A percentile compares a stretch with the other conserved stretches of the same genome.
Conservation (phyloP, 345 rosid species). For the Murraya koenigii region DNA sequence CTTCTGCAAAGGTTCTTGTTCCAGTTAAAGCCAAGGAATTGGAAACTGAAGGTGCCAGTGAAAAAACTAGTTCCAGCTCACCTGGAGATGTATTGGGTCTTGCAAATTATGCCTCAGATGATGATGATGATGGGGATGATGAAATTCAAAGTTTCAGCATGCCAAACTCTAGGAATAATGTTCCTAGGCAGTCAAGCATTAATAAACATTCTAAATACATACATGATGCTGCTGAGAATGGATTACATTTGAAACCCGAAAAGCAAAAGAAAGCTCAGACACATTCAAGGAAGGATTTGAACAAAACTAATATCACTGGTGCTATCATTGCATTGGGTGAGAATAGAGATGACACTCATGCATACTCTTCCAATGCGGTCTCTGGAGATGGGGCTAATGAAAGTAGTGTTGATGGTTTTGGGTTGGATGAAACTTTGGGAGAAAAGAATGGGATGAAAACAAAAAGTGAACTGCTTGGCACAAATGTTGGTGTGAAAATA, state of each 20-base stretch:
- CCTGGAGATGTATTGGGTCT: constrained; percentile 88
- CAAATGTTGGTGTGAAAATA: constrained; percentile 25
- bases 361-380: constrained; percentile 12
- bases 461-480: constrained; percentile 25
- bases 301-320: constrained; percentile 20
- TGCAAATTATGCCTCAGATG: constrained; percentile 89
- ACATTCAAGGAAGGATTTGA: constrained; percentile 20
- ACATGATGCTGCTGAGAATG: constrained; percentile 36
- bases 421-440: constrained; percentile 15
- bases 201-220: constrained; percentile 30
- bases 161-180: constrained; percentile 28
- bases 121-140: constrained; percentile 51
- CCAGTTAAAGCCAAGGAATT: constrained; percentile 39
- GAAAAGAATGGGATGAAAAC: constrained; percentile 14
- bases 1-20: constrained; percentile 50
- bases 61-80: constrained; percentile 53
- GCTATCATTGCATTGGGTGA: constrained; percentile 16
- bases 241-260: constrained; percentile 29
- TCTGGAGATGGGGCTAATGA: constrained; percentile 20
- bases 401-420: constrained; percentile 28
- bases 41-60: constrained; percentile 35
- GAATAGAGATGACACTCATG: constrained; percentile 12
- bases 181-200: constrained; percentile 31
- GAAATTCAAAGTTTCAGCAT: constrained; percentile 45
- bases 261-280: constrained; percentile 13